Conservation (phyloP, 208 protist genomes). For the Trypanosoma caninum region DNA sequence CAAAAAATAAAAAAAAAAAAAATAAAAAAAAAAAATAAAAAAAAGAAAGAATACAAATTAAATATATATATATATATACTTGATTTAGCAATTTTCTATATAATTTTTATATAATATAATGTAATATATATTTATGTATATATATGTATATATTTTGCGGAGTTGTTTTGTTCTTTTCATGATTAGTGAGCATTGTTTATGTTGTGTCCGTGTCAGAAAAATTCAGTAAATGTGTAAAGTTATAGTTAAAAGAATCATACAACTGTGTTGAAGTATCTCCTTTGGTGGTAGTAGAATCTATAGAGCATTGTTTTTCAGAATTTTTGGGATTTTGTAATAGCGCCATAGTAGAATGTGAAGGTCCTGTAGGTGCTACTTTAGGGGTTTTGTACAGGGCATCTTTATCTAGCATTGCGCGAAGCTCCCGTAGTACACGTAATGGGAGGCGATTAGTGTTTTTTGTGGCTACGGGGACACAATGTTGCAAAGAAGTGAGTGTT, state of each 20-base stretch:
- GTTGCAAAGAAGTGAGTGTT: not conserved
- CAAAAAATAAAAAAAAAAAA: slow-evolving; percentile 27
- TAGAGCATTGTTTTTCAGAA: too few species aligned
- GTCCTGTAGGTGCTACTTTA: not conserved
- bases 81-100: too few species aligned
- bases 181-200: slow-evolving; percentile 5
- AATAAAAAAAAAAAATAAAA: slow-evolving; percentile 12
- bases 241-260: slow-evolving; percentile 34
- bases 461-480: not conserved
- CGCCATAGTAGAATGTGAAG: too few species aligned
- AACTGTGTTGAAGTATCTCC: not conserved
- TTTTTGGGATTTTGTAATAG: too few species aligned
- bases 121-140: too few species aligned
- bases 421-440: slow-evolving; percentile 12
- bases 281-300: not conserved
- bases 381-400: not conserved
- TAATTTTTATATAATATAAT: too few species aligned
- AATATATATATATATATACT: not conserved
- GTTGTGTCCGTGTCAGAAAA: slow-evolving; percentile 64
- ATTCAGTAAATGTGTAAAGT: slow-evolving; percentile 67
- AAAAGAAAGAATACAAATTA: not conserved
- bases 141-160: not conserved
- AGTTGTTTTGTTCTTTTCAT: not conserved
- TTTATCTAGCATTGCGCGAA: slow-evolving; percentile 11
- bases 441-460: slow-evolving; percentile 12